Base-by-base conservation (phyloP, 1,139 yeast species). In the Pichia cactophila region DNA sequence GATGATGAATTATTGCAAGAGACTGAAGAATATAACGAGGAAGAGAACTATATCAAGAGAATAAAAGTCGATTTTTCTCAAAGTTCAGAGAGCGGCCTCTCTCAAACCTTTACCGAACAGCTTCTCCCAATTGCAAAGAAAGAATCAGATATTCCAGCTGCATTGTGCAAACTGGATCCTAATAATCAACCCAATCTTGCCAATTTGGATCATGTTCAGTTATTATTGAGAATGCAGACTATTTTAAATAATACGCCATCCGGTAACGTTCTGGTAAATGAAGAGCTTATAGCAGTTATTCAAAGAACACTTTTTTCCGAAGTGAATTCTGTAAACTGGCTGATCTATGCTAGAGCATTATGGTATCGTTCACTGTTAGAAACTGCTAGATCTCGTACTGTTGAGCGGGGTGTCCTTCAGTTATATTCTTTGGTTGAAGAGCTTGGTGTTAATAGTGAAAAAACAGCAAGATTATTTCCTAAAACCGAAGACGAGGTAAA, bases 401-500 rank as follows among this genome's bases (percentile, higher is more conserved):
- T 90, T 26, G 98, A 94, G 67, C 78, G 98, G 65, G 97, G 97
- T 48, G 82, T 90, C 14, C 72, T 92, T 48, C 98, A 94, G 67
- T 83, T 94, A 83, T 94, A 92, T 47, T 83, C 95, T 5, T 72
- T 94, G 46, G 92, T 90, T 31, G 97, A 90, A 62, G 97, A 90
- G 63, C 72, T 89, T 42, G 96, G 95, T 1, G 73, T 83, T 51
- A 80, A 81, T 50, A 59, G 66, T 16, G 79, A 86, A 47, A 73
- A 77, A 52, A 69, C 83, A 2, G 63, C 66, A 3, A 74, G 83
- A 53, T 67, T 81, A 48, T 74, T 86, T 43, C 88, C 94, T 5
- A 72, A 72, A 49, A 68, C 73, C 0, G 66, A 65, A 31, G 74
- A 71, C 35, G 69, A 66, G 23, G 31, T 54, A 3, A 43, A 53